These are phyloP conservation scores for Micractinium sp. DNA, from an alignment of 139 green algal genomes.

Conservation along the genomic window DNA sequence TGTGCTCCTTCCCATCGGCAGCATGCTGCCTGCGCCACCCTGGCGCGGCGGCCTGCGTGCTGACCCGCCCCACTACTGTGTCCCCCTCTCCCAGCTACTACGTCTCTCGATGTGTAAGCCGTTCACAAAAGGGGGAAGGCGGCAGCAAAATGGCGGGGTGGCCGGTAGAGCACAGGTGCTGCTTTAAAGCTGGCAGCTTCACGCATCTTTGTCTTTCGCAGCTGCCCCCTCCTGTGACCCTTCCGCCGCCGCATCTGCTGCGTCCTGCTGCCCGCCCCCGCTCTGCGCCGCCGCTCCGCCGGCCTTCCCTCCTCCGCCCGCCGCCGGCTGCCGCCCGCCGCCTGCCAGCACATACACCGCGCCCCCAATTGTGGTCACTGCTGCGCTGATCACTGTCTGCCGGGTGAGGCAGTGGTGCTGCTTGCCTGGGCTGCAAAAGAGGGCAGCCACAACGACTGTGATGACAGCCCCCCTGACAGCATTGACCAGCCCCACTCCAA, in stretches of 20 bases:
- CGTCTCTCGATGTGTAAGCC: too few species aligned
- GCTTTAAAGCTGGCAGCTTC: not conserved
- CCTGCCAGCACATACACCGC: conserved; percentile 33
- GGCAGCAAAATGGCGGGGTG: too few species aligned
- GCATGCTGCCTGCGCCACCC: too few species aligned
- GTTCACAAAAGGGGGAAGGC: too few species aligned
- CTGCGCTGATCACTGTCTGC: conserved; percentile 19
- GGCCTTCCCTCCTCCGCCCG: not conserved
- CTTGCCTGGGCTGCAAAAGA: conserved; percentile 44
- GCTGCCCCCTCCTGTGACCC: not conserved
- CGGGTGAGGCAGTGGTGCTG: conserved; percentile 30
- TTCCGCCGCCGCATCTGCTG: not conserved
- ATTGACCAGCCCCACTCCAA: conserved; percentile 58
- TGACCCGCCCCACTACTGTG: too few species aligned
- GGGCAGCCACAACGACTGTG: conserved; percentile 13
- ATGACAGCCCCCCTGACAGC: conserved; percentile 53
- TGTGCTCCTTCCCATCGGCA: too few species aligned
- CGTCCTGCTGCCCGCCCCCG: not conserved
- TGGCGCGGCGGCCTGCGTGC: too few species aligned
- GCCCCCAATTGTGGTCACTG: conserved; percentile 31
- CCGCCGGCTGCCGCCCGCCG: not conserved
- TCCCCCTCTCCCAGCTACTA: too few species aligned
- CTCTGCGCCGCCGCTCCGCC: not conserved
- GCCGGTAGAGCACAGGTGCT: too few species aligned
- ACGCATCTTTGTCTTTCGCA: conserved; percentile 18